Percentiles rank a stretch among this genome's conserved stretches.
phyloP scores from a whole-genome alignment of 2,329 filamentous ascomycete genomes.

The Thielaviopsis punctulata region DNA sequence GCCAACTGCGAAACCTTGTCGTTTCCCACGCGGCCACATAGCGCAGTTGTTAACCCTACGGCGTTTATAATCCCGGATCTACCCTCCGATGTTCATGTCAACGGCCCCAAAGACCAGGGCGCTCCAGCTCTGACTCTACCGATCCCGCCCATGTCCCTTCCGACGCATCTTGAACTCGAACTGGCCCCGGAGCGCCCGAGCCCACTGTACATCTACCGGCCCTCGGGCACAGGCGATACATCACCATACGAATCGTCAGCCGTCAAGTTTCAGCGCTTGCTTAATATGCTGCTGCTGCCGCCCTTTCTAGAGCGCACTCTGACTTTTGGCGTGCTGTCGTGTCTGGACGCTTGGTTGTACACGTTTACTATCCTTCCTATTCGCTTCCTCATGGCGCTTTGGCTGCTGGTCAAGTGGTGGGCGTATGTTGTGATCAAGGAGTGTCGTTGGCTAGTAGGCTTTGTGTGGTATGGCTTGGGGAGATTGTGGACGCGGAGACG shows the following conservation, averaged over 20 bases:
- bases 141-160: constrained; percentile 48
- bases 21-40: constrained; percentile 17
- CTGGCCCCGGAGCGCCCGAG: constrained; percentile 44
- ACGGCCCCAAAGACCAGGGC: constrained; percentile 15
- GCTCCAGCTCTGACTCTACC: constrained; percentile 40
- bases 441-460: constrained; percentile 50
- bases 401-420: constrained; percentile 67
- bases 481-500: constrained; percentile 54
- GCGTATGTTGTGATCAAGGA: constrained; percentile 54
- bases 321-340: constrained; percentile 76
- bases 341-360: constrained; percentile 90
- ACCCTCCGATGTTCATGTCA: constrained; percentile 15
- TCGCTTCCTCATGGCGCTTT: constrained; percentile 65
- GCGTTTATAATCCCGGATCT: constrained; percentile 12
- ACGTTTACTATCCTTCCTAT: constrained; percentile 90
- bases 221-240: constrained; percentile 37
- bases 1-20: constrained; percentile 24
- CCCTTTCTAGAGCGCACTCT: constrained; percentile 69
- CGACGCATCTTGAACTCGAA: constrained; percentile 47
- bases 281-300: constrained; percentile 75
- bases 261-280: constrained; percentile 77
- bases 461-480: constrained; percentile 64
- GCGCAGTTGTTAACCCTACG: constrained; percentile 25
- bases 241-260: constrained; percentile 79
- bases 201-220: constrained; percentile 47